A percentile compares a stretch with the other conserved stretches of the same genome.
Conservation (phyloP, 1,139 yeast genomes). For the Pichia sp. region DNA sequence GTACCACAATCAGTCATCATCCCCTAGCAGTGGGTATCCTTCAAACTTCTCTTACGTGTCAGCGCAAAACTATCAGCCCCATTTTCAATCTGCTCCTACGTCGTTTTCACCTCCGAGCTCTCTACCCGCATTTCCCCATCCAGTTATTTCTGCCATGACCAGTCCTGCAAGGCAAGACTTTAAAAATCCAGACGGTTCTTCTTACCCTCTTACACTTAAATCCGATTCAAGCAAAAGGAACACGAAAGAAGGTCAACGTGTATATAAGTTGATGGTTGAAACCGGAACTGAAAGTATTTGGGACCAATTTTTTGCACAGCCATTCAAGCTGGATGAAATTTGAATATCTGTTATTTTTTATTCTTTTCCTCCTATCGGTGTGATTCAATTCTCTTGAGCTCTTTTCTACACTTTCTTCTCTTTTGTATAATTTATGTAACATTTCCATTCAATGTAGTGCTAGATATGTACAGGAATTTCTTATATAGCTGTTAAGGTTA, state of each 20-base stretch:
- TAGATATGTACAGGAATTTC: background rate
- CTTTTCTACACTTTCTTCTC: background rate
- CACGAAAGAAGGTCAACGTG: slow-evolving; percentile 44
- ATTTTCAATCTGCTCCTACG: background rate
- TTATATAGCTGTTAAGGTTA: background rate
- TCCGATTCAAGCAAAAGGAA: background rate
- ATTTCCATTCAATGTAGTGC: background rate
- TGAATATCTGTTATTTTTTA: background rate
- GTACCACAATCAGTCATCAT: background rate
- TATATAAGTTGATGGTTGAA: slow-evolving; percentile 59
- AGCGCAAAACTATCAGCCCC: background rate
- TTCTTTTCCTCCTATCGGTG: background rate
- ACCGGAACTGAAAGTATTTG: slow-evolving; percentile 68
- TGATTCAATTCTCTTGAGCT: background rate
- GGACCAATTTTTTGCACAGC: slow-evolving; percentile 64
- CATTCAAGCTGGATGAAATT: slow-evolving; percentile 18
- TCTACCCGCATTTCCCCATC: background rate
- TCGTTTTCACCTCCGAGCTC: background rate
- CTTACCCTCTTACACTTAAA: background rate
- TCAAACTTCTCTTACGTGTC: background rate
- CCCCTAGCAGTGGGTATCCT: background rate
- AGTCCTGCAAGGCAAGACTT: background rate
- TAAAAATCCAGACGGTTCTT: background rate
- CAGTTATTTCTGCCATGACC: background rate
- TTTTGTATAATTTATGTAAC: background rate